Percentiles rank a stretch among this genome's conserved stretches.
Conservation (phyloP, 306 rosid species). For the Coriaria nepalensis region DNA sequence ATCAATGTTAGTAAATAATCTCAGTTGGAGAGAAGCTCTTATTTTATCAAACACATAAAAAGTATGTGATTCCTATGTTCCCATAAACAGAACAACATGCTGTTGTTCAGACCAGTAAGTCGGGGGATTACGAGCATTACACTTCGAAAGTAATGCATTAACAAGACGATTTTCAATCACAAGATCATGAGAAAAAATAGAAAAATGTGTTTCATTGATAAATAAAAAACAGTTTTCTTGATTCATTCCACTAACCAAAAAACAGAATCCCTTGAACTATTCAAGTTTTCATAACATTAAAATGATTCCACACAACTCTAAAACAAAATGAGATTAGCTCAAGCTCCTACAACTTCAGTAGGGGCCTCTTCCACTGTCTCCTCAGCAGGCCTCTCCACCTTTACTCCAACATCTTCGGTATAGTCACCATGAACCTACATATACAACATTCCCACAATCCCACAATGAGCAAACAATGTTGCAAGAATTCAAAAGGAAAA, state of each 20-base stretch:
- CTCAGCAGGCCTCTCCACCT: slow-evolving; percentile 80
- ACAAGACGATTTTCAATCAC: too few relatives aligned
- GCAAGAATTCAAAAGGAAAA: background rate
- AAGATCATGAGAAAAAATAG: too few relatives aligned
- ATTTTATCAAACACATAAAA: too few relatives aligned
- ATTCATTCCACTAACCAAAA: slow-evolving; percentile 12
- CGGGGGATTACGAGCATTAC: too few relatives aligned
- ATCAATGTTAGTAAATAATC: too few relatives aligned
- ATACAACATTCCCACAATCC: background rate
- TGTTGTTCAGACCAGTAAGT: too few relatives aligned
- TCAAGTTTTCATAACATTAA: slow-evolving; percentile 7
- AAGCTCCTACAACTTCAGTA: slow-evolving; percentile 68
- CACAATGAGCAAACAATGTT: too few relatives aligned
- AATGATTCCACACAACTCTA: background rate
- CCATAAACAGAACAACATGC: too few relatives aligned
- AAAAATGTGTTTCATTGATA: too few relatives aligned
- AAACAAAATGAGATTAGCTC: slow-evolving; percentile 4
- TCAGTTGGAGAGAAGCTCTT: too few relatives aligned
- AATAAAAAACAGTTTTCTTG: background rate
- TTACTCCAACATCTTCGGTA: slow-evolving; percentile 59
- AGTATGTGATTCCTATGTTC: too few relatives aligned
- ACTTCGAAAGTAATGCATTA: too few relatives aligned
- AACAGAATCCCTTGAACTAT: background rate
- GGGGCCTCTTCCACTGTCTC: slow-evolving; percentile 41
- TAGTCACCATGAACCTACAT: slow-evolving; percentile 76